phyloP scores from a whole-genome alignment of 495 filamentous ascomycete genomes.

The Aspergillus nanangensis region DNA sequence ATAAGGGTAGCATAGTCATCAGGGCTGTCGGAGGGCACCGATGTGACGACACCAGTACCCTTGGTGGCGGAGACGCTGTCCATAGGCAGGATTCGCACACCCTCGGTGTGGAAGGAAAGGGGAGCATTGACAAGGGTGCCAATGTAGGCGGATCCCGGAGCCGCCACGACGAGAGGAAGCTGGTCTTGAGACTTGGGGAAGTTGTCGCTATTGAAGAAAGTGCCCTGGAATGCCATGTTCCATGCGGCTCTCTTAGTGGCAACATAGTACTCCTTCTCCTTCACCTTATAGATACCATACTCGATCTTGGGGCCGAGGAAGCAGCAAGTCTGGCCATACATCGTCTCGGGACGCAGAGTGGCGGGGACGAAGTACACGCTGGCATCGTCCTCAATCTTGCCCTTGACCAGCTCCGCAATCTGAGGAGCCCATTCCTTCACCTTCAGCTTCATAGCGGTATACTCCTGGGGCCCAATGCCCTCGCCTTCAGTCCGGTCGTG shows the following conservation, averaged over 20 bases:
- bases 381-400: conserved; percentile 74
- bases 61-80: conserved; percentile 86
- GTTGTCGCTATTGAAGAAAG: conserved; percentile 70
- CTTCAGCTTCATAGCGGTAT: conserved; percentile 85
- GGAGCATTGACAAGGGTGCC: conserved; percentile 85
- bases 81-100: conserved; percentile 90
- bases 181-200: conserved; percentile 59
- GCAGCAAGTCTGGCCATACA: conserved; percentile 96
- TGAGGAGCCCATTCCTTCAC: conserved; percentile 82
- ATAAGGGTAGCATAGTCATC: conserved; percentile 89
- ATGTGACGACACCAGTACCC: conserved; percentile 95
- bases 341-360: conserved; percentile 91
- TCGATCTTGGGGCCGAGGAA: conserved; percentile 88
- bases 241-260: conserved; percentile 81
- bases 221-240: conserved; percentile 94
- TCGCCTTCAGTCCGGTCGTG: conserved; percentile 92
- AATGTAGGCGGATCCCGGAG: conserved; percentile 74
- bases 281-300: conserved; percentile 87
- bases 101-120: conserved; percentile 77
- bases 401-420: conserved; percentile 61
- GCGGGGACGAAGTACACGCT: conserved; percentile 88
- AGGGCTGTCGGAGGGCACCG: conserved; percentile 89
- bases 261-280: conserved; percentile 80
- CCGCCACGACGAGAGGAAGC: conserved; percentile 53
- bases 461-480: conserved; percentile 85